Base-by-base conservation (phyloP, 2,329 filamentous ascomycete species). In the Diatrype stigma region DNA sequence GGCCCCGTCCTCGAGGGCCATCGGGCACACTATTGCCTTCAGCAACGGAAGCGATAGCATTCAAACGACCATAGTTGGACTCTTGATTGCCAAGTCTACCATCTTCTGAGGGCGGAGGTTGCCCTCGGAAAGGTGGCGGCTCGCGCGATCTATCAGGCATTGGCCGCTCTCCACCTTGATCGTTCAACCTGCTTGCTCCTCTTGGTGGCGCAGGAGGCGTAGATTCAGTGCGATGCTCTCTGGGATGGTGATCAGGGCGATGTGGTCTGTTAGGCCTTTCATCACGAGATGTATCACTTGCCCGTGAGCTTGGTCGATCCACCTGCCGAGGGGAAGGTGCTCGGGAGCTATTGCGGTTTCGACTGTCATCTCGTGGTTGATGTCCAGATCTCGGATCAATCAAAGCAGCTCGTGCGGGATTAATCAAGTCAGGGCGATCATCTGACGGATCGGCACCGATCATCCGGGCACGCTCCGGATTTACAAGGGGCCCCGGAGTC, bases 11-110 rank as follows among this genome's bases (percentile, higher is more conserved):
- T 47, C 76, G 74, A 16, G 82, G 81, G 2, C 80, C 82, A n/a
- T 77, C 77, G 3, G 81, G 81, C 38, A 78, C 67, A 38, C 70
- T 74, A 23, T 54, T 48, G 38, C 58, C 71, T 66, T 65, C 74
- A 26, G 61, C 60, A 30, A 73, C 65, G 22, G 73, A 71, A 46
- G 75, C 71, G 46, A 78, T 74, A 2, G 77, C 69, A 54, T 81
- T 85, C 45, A 86, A 71, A 2, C 83, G 79, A 26, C 83, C 83
- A 58, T 85, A 85, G 50, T 80, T 82, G 16, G 80, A 78, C 63
- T 86, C 82, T 56, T 82, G 77, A 53, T 80, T 76, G 49, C 70
- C 72, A 19, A 75, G 58, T 55, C 76, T 71, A 35, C 73, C 72
- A 57, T 80, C 75, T 44, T 83, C 79, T 3, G 69, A 58, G 28